Conservation (phyloP, 768 basidiomycete species). For the Paxillus rubicundulus region DNA sequence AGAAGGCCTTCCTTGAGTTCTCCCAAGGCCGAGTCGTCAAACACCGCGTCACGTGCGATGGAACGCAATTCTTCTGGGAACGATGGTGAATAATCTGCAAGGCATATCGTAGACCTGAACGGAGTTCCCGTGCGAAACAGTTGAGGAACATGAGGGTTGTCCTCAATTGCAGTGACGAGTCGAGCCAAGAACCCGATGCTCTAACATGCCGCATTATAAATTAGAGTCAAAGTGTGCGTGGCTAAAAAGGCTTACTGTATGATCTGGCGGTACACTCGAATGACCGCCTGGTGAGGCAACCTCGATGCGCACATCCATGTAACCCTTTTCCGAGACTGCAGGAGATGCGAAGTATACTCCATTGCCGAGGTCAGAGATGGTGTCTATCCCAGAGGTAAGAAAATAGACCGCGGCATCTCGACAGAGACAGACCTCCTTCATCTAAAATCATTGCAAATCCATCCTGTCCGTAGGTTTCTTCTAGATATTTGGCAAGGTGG, state of each 20-base stretch:
- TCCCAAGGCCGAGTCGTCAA: constrained; percentile 48
- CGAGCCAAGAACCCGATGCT: constrained; percentile 66
- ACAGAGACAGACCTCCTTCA: constrained; percentile 63
- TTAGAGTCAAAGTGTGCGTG: no score
- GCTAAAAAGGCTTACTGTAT: constrained; percentile 51
- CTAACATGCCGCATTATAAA: no score
- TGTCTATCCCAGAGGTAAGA: not conserved
- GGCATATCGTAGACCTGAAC: constrained; percentile 47
- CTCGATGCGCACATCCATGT: constrained; percentile 54
- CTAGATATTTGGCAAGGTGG: constrained; percentile 41
- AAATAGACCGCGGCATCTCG: no score
- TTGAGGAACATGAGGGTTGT: constrained; percentile 48
- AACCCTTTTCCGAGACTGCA: constrained; percentile 41
- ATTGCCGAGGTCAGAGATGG: no score
- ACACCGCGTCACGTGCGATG: constrained; percentile 1
- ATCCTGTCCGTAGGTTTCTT: constrained; percentile 59
- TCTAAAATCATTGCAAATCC: constrained; percentile 76
- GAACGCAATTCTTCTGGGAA: constrained; percentile 33
- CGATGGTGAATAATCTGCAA: constrained; percentile 54
- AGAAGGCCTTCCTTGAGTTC: constrained; percentile 40
- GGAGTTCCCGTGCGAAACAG: constrained; percentile 37
- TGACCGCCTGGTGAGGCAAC: constrained; percentile 73
- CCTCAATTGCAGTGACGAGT: constrained; percentile 63
- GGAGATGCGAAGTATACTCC: no score
- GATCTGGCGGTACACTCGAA: constrained; percentile 75